These are phyloP conservation scores for Trametes punicea DNA, from an alignment of 768 basidiomycete genomes.

Conservation along the genomic window DNA sequence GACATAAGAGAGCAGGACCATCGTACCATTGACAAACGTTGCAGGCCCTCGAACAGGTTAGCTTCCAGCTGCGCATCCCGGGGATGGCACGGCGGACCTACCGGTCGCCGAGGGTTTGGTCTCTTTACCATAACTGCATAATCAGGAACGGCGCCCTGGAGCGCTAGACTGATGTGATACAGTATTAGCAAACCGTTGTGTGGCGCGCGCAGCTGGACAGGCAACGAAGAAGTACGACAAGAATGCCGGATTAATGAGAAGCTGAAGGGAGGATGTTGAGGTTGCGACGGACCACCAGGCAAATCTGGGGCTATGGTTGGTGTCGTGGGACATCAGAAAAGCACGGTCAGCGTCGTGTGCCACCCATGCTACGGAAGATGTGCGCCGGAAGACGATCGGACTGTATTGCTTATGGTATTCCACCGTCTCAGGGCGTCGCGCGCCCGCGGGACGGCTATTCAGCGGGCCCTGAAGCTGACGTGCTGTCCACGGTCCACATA, in stretches of 20 bases:
- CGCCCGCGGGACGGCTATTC: slow-evolving; percentile 6
- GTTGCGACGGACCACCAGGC: not conserved
- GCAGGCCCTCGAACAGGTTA: slow-evolving; percentile 6
- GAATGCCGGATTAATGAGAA: not conserved
- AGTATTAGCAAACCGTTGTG: too few species aligned
- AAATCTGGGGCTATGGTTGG: slow-evolving; percentile 8
- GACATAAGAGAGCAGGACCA: not conserved
- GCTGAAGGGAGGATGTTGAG: not conserved
- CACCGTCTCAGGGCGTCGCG: not conserved
- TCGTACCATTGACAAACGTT: slow-evolving; percentile 12
- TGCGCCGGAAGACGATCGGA: not conserved
- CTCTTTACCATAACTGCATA: not conserved
- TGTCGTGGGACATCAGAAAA: not conserved
- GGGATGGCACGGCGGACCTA: not conserved
- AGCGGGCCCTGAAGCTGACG: slow-evolving; percentile 7
- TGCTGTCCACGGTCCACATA: not conserved
- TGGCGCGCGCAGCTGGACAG: too few species aligned
- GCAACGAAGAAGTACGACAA: not conserved
- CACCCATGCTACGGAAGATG: not conserved
- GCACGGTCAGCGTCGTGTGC: too few species aligned
- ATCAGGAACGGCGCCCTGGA: not conserved
- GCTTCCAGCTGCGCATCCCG: not conserved
- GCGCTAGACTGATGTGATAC: not conserved
- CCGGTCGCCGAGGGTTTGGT: not conserved
- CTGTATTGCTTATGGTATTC: not conserved